Percentiles rank a stretch among this genome's conserved stretches.
These are phyloP conservation scores for Lasiodiplodia gonubiensis DNA, from an alignment of 2,329 filamentous ascomycete genomes.

Conservation along the genomic window DNA sequence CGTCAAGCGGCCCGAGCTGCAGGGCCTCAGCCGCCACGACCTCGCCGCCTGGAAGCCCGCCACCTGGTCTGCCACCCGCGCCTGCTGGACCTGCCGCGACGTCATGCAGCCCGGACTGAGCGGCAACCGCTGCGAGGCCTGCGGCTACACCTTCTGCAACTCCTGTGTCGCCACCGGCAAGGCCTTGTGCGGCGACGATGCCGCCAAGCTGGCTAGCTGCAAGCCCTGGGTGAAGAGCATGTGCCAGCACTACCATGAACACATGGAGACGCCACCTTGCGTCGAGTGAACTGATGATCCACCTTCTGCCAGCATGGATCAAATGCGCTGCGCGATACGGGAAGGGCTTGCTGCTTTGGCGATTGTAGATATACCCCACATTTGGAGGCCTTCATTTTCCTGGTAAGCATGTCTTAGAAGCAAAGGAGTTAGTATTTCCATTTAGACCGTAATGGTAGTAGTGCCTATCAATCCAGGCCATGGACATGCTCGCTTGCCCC, in stretches of 20 bases:
- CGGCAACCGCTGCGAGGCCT: constrained; percentile 49
- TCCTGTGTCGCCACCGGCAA: constrained; percentile 45
- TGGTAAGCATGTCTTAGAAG: background rate
- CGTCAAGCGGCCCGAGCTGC: constrained; percentile 52
- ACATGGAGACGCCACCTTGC: constrained; percentile 45
- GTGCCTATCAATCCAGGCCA: background rate
- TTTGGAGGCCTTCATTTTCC: background rate
- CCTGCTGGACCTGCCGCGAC: constrained; percentile 48
- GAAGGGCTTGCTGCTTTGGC: background rate
- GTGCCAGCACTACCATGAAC: constrained; percentile 47
- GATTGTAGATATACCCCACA: constrained; percentile 20
- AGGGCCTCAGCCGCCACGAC: constrained; percentile 50
- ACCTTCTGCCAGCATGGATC: background rate
- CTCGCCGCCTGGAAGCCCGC: constrained; percentile 47
- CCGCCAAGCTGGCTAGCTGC: constrained; percentile 39
- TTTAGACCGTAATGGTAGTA: constrained; percentile 6
- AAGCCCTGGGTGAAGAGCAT: constrained; percentile 46
- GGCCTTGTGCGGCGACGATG: constrained; percentile 31
- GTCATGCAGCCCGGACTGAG: constrained; percentile 48
- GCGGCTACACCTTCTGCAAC: constrained; percentile 49
- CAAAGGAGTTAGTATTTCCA: background rate
- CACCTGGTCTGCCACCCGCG: constrained; percentile 39
- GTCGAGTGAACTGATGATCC: constrained; percentile 27
- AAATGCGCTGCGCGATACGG: background rate
- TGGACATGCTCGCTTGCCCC: background rate